These are phyloP conservation scores for Barnettozyma salicaria DNA, from an alignment of 805 yeast species.

Conservation along the genomic window DNA sequence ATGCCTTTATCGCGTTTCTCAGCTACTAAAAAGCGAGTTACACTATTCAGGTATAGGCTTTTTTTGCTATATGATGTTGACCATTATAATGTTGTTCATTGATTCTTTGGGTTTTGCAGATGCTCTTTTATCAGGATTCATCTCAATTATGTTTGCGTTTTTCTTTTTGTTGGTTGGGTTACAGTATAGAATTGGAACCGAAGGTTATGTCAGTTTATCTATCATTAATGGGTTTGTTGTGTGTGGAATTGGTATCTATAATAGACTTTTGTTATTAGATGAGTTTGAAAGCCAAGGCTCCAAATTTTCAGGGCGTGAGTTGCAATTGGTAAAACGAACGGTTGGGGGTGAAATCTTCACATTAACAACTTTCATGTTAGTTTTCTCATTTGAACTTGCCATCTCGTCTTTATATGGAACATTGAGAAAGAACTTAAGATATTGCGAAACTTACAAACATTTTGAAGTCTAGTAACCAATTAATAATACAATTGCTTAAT, in stretches of 20 bases:
- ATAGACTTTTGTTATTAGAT: neutral
- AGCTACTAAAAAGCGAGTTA: constrained; percentile 2
- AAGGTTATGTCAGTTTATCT: neutral
- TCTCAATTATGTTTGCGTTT: constrained; percentile 6
- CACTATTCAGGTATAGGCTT: neutral
- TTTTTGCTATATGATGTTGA: constrained; percentile 1
- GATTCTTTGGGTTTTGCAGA: constrained; percentile 3
- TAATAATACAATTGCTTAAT: too few relatives aligned
- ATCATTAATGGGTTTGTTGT: constrained; percentile 5
- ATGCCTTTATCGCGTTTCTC: neutral
- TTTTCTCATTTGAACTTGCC: constrained; percentile 3
- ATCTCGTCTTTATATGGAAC: constrained; percentile 3
- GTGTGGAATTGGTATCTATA: constrained; percentile 3
- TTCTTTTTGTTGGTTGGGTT: constrained; percentile 5
- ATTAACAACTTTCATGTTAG: constrained; percentile 2
- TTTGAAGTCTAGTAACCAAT: neutral
- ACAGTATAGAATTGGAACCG: neutral
- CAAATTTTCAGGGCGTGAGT: neutral
- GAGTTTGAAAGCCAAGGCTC: neutral
- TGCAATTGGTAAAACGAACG: constrained; percentile 2
- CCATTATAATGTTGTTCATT: neutral
- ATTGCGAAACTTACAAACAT: neutral
- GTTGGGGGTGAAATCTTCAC: constrained; percentile 6
- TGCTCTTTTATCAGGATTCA: neutral
- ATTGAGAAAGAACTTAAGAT: constrained; percentile 1